Evolutionary conservation across 768 basidiomycete species (phyloP), one percentile per base, ranked within the genome.

Genomic region (Clitopilus passeckerianus): DNA sequence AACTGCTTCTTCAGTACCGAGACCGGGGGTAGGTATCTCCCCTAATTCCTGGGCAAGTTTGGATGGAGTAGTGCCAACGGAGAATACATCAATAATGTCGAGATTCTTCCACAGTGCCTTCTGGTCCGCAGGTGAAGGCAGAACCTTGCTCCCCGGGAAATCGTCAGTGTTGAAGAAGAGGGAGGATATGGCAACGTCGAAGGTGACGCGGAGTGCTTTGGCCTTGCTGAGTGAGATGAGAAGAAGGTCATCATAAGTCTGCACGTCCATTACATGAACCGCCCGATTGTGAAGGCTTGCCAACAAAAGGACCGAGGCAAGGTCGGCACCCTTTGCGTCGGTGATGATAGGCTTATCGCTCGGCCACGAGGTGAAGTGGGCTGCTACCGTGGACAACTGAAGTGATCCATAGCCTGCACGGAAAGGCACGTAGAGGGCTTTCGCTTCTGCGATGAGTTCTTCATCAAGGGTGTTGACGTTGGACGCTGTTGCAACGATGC

Each of bases 141-240:
- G 80, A 64, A 80, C 77, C 1, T 77, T 75, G 18, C 86, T 79
- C 1, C 74, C 75, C 1, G 89, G 87, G 77, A 85, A 95, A 60
- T 91, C 80, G 57, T 89, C 89, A 50, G 76, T 79, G 1, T 83
- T 84, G 77, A 93, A 95, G 84, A 97, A 98, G 57, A 99, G 76
- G 16, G 92, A 83, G 72, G 90, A 98, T 54, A 98, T 82, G 14
- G 95, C 87, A 33, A 97, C 93, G 65, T 99, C 97, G 72, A 96
- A 98, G 2, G 96, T 98, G 54, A 98, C 96, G 67, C 92, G 90
- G 66, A 98, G 83, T 12, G 90, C 80, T 77, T 94, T 95, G 43
- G 89, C 88, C 77, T 99, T 99, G 82, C 93, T 95, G 37, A 99
- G 80, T 1, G 90, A 87, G 69, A 99, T 98, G 59, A 99, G 76